Evolutionary conservation across 441 rosid species (phyloP).

Genomic region (Aquilaria agallochum): DNA sequence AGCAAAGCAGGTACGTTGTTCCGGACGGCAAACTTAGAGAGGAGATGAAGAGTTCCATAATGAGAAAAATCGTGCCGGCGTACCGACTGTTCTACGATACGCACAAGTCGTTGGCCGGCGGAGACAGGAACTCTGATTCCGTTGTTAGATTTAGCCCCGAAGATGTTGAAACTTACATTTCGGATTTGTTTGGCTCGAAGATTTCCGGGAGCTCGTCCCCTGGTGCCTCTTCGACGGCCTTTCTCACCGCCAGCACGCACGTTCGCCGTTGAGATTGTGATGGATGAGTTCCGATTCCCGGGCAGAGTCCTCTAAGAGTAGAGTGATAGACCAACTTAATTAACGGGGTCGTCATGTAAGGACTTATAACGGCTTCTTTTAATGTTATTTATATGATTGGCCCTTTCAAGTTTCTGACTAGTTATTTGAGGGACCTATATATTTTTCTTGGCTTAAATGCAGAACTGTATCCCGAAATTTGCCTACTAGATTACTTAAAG

Average conservation of each 20-base stretch:
- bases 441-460: too few relatives aligned
- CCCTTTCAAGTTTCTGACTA: not conserved
- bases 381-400: not conserved
- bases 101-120: conserved; percentile 26
- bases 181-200: conserved; percentile 25
- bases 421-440: too few relatives aligned
- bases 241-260: conserved; percentile 20
- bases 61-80: conserved; percentile 30
- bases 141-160: conserved; percentile 39
- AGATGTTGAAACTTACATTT: conserved; percentile 34
- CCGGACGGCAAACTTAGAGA: conserved; percentile 43
- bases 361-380: not conserved
- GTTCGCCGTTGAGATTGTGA: conserved; percentile 3
- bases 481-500: too few relatives aligned
- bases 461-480: too few relatives aligned
- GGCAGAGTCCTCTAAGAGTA: too few relatives aligned
- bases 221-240: conserved; percentile 18
- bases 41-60: conserved; percentile 45
- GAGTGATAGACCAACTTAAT: too few relatives aligned
- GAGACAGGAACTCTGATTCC: conserved; percentile 13
- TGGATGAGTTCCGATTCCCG: not conserved
- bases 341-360: not conserved
- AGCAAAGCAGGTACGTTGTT: conserved; percentile 37
- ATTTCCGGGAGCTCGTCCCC: conserved; percentile 5
- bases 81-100: conserved; percentile 53